Conservation (phyloP, 2,329 filamentous ascomycete genomes). For the Cercospora sojina region DNA sequence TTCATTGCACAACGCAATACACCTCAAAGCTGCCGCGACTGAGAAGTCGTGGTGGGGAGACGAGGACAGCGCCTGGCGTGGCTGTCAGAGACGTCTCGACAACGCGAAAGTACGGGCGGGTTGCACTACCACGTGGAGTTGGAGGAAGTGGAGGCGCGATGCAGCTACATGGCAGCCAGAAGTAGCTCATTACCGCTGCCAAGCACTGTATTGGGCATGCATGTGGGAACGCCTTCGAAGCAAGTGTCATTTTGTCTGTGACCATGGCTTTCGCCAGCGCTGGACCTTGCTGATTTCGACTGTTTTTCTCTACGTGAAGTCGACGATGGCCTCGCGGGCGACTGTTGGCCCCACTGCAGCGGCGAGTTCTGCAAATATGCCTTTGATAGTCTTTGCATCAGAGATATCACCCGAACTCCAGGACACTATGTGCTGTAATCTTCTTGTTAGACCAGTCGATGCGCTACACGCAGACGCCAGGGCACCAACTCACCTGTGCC, state of each 20-base stretch:
- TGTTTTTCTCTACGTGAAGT: conserved; percentile 45
- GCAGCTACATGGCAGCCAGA: background rate
- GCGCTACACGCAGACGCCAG: background rate
- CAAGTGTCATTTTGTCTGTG: background rate
- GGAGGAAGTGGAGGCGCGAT: background rate
- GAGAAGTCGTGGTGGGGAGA: background rate
- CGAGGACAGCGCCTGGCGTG: background rate
- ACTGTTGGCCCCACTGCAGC: conserved; percentile 64
- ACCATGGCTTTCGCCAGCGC: background rate
- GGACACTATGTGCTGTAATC: conserved; percentile 51
- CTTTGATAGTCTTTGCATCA: conserved; percentile 55
- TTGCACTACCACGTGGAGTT: background rate
- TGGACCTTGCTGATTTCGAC: background rate
- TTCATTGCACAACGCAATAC: background rate
- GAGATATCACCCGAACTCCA: conserved; percentile 58
- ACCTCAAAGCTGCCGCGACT: background rate
- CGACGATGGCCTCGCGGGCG: conserved; percentile 57
- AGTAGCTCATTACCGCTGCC: background rate
- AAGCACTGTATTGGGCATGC: background rate
- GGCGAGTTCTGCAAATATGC: conserved; percentile 64
- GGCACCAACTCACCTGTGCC: conserved; percentile 6
- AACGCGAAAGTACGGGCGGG: background rate
- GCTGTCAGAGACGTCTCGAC: background rate
- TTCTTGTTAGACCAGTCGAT: background rate
- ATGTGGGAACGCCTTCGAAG: background rate